Conservation (phyloP, 129 eudicot genomes). For the Daucus carota region DNA sequence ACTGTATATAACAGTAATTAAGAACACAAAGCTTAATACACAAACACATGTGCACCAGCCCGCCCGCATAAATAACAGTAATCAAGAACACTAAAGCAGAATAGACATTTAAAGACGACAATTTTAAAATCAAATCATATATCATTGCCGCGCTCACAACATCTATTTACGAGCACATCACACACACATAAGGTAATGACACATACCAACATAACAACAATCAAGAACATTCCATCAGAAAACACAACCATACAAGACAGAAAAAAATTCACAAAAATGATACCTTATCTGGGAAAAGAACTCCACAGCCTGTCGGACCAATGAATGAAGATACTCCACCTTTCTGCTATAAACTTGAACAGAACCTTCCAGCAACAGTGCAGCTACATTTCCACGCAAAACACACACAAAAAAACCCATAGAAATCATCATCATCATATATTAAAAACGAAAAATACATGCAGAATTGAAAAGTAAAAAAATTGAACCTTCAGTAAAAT, state of each 20-base stretch:
- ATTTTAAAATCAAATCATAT: no score
- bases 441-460: no score
- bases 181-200: no score
- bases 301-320: slow-evolving; percentile 82
- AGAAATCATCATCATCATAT: not conserved
- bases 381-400: slow-evolving; percentile 46
- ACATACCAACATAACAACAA: no score
- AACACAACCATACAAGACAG: not conserved
- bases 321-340: slow-evolving; percentile 79
- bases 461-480: fast-evolving
- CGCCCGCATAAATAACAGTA: no score
- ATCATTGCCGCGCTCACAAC: no score
- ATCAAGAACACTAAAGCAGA: not conserved
- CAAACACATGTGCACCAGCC: not conserved
- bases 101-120: not conserved
- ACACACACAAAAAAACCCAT: not conserved
- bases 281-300: slow-evolving; percentile 76
- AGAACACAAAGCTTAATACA: no score
- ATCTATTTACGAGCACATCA: no score
- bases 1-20: no score
- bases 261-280: not conserved
- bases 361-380: slow-evolving; percentile 83
- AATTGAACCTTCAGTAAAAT: slow-evolving; percentile 74
- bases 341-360: slow-evolving; percentile 86
- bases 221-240: not conserved